phyloP scores from a whole-genome alignment of 2,329 filamentous ascomycete genomes.

The Alternaria atra region DNA sequence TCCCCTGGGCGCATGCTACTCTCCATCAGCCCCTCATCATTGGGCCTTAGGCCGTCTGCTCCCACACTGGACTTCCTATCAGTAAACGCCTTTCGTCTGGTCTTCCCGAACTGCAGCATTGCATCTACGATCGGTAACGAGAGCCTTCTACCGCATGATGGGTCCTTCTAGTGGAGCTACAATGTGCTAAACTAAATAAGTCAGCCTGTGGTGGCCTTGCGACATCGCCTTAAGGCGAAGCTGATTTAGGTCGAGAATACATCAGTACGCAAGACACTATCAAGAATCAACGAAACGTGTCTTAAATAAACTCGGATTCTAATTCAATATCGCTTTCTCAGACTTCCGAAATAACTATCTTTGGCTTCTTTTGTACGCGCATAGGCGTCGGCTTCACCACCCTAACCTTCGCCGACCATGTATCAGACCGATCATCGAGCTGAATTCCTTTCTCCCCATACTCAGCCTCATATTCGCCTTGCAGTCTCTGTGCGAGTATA shows the following conservation, averaged over 20 bases:
- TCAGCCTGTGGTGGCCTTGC: too few species aligned
- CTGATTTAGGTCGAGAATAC: neutral
- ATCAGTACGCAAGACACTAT: neutral
- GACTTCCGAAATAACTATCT: neutral
- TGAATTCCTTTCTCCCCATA: conserved; percentile 19
- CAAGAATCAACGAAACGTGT: neutral
- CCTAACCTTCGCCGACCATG: conserved; percentile 22
- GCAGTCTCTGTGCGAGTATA: conserved; percentile 17
- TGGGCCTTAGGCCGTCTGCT: neutral
- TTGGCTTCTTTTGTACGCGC: conserved; percentile 3
- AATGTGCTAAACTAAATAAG: too few species aligned
- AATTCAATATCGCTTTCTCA: neutral
- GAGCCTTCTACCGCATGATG: too few species aligned
- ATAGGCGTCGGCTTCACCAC: conserved; percentile 14
- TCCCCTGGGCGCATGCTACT: neutral
- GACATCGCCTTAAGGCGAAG: neutral
- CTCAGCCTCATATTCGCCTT: conserved; percentile 2
- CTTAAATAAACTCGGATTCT: neutral
- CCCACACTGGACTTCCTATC: neutral
- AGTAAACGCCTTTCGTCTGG: neutral
- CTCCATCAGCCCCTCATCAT: neutral
- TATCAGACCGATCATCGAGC: conserved; percentile 20
- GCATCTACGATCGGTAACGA: neutral
- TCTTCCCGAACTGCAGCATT: neutral
- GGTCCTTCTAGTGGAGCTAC: too few species aligned